Evolutionary conservation across 441 rosid species (phyloP).

Genomic region (Aquilaria agallochum): DNA sequence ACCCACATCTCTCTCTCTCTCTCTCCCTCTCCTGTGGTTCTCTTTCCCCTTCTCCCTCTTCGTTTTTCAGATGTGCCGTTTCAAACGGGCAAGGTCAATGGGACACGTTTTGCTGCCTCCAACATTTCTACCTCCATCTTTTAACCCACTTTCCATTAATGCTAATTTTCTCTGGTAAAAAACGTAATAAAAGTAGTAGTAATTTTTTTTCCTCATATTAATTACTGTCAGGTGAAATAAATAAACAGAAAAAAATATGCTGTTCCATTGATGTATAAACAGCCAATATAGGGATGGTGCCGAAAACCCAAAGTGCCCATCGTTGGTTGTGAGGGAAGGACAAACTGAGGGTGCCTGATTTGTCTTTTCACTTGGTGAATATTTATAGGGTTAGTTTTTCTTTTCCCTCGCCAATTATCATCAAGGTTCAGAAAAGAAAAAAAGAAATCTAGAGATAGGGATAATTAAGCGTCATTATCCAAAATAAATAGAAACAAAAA

Average conservation of each 20-base stretch:
- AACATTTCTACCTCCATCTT: conserved; percentile 1
- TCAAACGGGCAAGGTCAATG: conserved; percentile 27
- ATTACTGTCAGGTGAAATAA: too few relatives aligned
- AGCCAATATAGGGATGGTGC: too few relatives aligned
- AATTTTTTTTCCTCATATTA: too few relatives aligned
- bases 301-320: conserved; percentile 15
- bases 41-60: background rate
- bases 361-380: background rate
- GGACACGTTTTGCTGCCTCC: conserved; percentile 24
- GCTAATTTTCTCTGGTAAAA: background rate
- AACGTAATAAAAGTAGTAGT: too few relatives aligned
- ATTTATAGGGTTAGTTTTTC: conserved; percentile 5
- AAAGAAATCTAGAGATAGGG: conserved; percentile 6
- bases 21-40: too few relatives aligned
- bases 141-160: conserved; percentile 15
- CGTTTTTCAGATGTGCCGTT: conserved; percentile 25
- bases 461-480: too few relatives aligned
- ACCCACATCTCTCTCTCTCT: conserved; percentile 19
- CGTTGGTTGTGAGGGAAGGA: background rate
- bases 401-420: conserved; percentile 7
- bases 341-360: conserved; percentile 5
- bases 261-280: too few relatives aligned
- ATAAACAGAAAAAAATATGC: too few relatives aligned
- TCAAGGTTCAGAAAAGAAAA: conserved; percentile 11
- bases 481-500: background rate